Conservation (phyloP, 2,329 filamentous ascomycete genomes). For the Xylariaceae sp. region DNA sequence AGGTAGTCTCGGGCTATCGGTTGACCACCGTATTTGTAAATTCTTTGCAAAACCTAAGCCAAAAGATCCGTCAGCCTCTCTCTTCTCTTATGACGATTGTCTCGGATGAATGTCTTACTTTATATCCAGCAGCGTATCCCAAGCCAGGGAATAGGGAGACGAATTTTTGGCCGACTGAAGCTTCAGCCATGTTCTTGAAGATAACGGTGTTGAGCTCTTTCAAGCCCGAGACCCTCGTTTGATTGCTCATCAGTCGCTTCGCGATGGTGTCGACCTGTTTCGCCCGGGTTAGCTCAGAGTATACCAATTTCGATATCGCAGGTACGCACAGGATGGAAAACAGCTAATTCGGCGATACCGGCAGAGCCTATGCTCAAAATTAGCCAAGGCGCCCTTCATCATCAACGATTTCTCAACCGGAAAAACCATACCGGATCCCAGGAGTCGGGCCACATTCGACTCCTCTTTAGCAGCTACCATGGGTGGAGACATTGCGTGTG, state of each 20-base stretch:
- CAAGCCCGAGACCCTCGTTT: conserved; percentile 49
- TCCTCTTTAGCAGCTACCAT: conserved; percentile 58
- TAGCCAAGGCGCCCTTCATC: conserved; percentile 6
- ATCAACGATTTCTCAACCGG: neutral
- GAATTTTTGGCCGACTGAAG: conserved; percentile 71
- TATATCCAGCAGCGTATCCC: conserved; percentile 96
- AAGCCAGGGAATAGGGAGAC: conserved; percentile 94
- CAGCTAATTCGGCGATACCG: conserved; percentile 58
- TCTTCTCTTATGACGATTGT: neutral
- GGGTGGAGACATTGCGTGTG: conserved; percentile 55
- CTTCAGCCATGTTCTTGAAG: conserved; percentile 83
- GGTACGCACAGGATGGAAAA: conserved; percentile 63
- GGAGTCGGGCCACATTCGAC: conserved; percentile 79
- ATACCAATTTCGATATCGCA: conserved; percentile 9
- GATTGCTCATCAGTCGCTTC: conserved; percentile 99
- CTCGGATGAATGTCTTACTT: conserved; percentile 51
- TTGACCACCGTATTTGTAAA: conserved; percentile 99
- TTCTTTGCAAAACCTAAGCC: conserved; percentile 73
- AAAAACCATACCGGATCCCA: conserved; percentile 75
- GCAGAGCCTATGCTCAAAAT: conserved; percentile 51
- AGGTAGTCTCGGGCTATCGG: conserved; percentile 92
- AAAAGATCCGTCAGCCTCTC: conserved; percentile 6
- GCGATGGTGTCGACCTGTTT: conserved; percentile 97
- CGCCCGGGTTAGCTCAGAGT: conserved; percentile 21
- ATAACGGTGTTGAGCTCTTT: conserved; percentile 82